A percentile compares a stretch with the other conserved stretches of the same genome.
These are phyloP conservation scores for Leishmania mexicana DNA, from an alignment of 208 protist genomes.

Conservation along the genomic window DNA sequence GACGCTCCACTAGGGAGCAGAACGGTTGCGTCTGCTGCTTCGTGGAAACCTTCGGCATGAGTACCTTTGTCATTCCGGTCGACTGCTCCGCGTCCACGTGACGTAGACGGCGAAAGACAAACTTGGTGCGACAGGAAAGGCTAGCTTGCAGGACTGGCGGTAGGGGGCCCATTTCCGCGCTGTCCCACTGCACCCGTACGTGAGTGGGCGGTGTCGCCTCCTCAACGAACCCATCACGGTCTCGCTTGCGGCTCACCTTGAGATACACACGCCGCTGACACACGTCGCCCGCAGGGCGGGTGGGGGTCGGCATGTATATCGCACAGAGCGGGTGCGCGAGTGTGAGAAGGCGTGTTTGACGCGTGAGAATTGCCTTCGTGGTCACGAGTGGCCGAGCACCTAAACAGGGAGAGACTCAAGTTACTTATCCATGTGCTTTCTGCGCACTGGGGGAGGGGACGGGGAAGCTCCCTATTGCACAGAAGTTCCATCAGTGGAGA, in stretches of 20 bases:
- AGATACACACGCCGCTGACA: constrained; percentile 19
- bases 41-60: background rate
- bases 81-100: background rate
- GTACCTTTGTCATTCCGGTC: background rate
- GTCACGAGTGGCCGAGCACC: background rate
- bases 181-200: constrained; percentile 39
- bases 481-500: background rate
- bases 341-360: background rate
- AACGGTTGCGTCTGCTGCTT: background rate
- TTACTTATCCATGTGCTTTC: background rate
- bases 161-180: constrained; percentile 27
- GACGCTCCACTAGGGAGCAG: constrained; percentile 15
- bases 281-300: background rate
- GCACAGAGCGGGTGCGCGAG: background rate
- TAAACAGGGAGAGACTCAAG: background rate
- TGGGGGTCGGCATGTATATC: background rate
- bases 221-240: constrained; percentile 17
- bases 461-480: background rate
- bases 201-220: constrained; percentile 15
- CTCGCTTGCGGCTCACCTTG: constrained; percentile 23
- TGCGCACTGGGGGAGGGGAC: constrained; percentile 5
- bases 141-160: constrained; percentile 16
- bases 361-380: background rate
- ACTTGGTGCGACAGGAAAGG: constrained; percentile 18
- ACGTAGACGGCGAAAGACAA: constrained; percentile 23